Percentiles rank a stretch among this genome's conserved stretches.
Conservation (phyloP, 176 grass and related monocot species). For the Zizania latifolia region DNA sequence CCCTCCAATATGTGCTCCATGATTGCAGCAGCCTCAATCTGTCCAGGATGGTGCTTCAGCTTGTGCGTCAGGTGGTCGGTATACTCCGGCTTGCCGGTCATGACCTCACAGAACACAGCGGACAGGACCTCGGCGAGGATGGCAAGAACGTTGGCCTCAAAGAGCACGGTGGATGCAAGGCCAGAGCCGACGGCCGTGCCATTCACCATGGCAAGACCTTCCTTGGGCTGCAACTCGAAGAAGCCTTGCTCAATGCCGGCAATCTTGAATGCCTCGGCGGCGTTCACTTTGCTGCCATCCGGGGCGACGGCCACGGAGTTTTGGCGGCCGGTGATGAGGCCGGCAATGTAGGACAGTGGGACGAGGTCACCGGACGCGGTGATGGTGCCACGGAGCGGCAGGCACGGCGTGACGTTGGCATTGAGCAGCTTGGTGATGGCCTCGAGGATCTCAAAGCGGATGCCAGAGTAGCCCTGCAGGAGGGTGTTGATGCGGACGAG, state of each 20-base stretch:
- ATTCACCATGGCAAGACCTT: conserved; percentile 88
- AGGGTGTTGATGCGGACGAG: conserved; percentile 85
- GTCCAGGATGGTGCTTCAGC: conserved; percentile 92
- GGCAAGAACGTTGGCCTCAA: conserved; percentile 64
- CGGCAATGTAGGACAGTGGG: conserved; percentile 78
- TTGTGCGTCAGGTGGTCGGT: conserved; percentile 94
- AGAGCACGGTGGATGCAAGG: conserved; percentile 72
- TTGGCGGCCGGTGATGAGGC: conserved; percentile 64
- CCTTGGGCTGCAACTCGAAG: conserved; percentile 94
- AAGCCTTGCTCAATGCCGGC: conserved; percentile 64
- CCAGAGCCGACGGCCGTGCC: conserved; percentile 87
- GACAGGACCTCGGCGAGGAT: conserved; percentile 71
- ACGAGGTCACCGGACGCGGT: conserved; percentile 77
- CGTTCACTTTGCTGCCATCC: conserved; percentile 52
- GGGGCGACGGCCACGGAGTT: conserved; percentile 56
- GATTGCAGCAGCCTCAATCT: conserved; percentile 84
- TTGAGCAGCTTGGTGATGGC: conserved; percentile 73
- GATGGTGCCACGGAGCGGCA: conserved; percentile 76
- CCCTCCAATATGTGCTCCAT: conserved; percentile 91
- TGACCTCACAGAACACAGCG: conserved; percentile 84
- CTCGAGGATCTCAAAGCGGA: conserved; percentile 90
- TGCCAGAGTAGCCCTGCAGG: conserved; percentile 79
- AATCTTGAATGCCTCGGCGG: conserved; percentile 67
- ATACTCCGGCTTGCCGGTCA: conserved; percentile 86
- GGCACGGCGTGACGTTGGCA: conserved; percentile 63